Base-by-base conservation (phyloP, 345 rosid genomes). In the Jatropha curcas region DNA sequence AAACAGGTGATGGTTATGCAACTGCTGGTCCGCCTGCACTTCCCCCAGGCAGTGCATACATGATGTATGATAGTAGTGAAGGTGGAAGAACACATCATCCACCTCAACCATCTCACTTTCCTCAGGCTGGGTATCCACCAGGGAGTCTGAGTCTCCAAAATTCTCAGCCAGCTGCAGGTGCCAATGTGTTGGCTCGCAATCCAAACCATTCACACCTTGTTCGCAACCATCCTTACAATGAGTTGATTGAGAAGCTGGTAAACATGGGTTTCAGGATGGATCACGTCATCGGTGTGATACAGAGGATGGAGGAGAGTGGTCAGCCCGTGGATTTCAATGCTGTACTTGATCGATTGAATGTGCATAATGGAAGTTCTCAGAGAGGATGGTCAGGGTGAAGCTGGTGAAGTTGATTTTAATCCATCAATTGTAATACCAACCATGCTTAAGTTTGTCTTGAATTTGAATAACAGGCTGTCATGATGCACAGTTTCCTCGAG, bases 191-290 rank as follows among this genome's bases (percentile, higher is more conserved):
- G 82, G 68, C 76, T 7, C 82, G 84, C 60, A 82, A 79, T 75
- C 83, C 87, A 25, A 74, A 72, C 73, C 84, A 75, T 61, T 76
- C 91, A 1, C 93, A 83, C 75, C 88, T 82, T 7, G 45, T 77
- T 20, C 86, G 96, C 67, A 89, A 75, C 82, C 89, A 86, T 82
- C 87, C 93, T 51, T 88, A 93, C 34, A 64, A 78, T 7, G 98
- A 96, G 46, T 70, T 96, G 86, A 84, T 93, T 17, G 99, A 96
- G 75, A 96, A 93, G 81, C 72, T 93, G 78, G 84, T 82, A 76
- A 86, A 79, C 86, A 96, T 96, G 99, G 99, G 98, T 51, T 93
- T 86, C 83, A 86, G 99, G 79, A 92, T 86, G 12, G 99, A 96
- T 68, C 90, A 78, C 76, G 92, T 84, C 33, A 83, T 78, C 7